These are phyloP conservation scores for Fusarium nelsonii DNA, from an alignment of 2,329 filamentous ascomycete species.

Conservation along the genomic window DNA sequence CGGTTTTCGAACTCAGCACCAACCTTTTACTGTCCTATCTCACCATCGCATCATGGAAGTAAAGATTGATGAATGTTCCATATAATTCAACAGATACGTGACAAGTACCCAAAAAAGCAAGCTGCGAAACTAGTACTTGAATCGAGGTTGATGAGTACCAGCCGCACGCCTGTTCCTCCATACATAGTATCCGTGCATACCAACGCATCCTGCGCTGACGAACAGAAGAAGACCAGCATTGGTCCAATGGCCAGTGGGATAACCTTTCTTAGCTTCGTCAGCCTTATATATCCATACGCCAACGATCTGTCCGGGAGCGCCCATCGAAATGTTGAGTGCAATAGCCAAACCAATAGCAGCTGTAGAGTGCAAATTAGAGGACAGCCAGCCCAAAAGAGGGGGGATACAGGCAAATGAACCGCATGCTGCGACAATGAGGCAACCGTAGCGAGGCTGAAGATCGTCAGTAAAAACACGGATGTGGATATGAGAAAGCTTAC, in stretches of 20 bases:
- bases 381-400: constrained; percentile 73
- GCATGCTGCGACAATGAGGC: constrained; percentile 72
- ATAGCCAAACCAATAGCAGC: constrained; percentile 74
- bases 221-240: constrained; percentile 71
- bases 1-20: too few species aligned
- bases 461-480: neutral
- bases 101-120: neutral
- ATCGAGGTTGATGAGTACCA: constrained; percentile 27
- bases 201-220: constrained; percentile 65
- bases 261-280: constrained; percentile 68
- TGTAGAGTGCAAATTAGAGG: constrained; percentile 73
- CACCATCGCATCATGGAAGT: neutral
- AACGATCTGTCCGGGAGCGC: constrained; percentile 75
- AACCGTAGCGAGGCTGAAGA: constrained; percentile 67
- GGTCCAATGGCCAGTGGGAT: constrained; percentile 76
- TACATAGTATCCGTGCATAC: constrained; percentile 67
- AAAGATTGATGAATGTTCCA: neutral
- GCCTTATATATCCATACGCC: constrained; percentile 80
- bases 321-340: constrained; percentile 73
- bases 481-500: constrained; percentile 6
- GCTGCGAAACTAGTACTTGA: constrained; percentile 34
- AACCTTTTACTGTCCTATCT: too few species aligned
- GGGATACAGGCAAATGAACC: constrained; percentile 76
- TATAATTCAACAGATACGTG: too few species aligned
- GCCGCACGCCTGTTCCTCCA: constrained; percentile 53